Evolutionary conservation across 2,329 filamentous ascomycete species (phyloP), one percentile per base, ranked within the genome.

Genomic region (Lachnellula hyalina): DNA sequence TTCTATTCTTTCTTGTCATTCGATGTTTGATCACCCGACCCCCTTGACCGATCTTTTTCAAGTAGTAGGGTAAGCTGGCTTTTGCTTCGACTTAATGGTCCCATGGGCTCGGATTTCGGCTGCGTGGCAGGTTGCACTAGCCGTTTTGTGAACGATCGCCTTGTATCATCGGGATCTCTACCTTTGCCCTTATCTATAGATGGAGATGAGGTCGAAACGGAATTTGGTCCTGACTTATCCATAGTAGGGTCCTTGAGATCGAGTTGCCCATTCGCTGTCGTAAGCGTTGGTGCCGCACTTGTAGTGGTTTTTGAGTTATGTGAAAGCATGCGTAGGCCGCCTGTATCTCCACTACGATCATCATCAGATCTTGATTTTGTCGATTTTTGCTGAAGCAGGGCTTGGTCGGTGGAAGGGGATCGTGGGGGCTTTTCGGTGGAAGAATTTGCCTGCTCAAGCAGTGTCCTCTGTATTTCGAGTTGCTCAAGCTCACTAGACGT

Each of bases 31-130:
- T 68, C 67, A 17, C 69, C 68, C 17, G 62, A 62, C 40, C 58
- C 65, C 47, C 71, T 67, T 14, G 68, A 69, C 61, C 75, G 79
- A 58, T 80, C 79, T 36, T 77, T 75, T 61, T 83, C 79, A 19
- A 85, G 71, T 1, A 85, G 71, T 4, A 85, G 69, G 9, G 77
- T 79, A 28, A 85, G 71, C 64, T 85, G 81, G 61, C 81, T 84
- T 67, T 78, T 82, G n/a, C 81, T 79, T 54, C 80, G 73, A n/a
- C 74, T 80, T 48, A 84, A 70, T 72, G 14, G 69, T 69, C 25
- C 75, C 69, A 14, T 73, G 8, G 56, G 21, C 14, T 54, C 54
- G 2, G 56, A 42, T 8, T 35, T 32, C 11, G 54, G 19, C 21
- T 52, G 36, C 42, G 49, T 23, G 23, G 56, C 48, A 4, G 56